phyloP scores from a whole-genome alignment of 192 early-diverging fungal species.

The Martensiomyces pterosporus region DNA sequence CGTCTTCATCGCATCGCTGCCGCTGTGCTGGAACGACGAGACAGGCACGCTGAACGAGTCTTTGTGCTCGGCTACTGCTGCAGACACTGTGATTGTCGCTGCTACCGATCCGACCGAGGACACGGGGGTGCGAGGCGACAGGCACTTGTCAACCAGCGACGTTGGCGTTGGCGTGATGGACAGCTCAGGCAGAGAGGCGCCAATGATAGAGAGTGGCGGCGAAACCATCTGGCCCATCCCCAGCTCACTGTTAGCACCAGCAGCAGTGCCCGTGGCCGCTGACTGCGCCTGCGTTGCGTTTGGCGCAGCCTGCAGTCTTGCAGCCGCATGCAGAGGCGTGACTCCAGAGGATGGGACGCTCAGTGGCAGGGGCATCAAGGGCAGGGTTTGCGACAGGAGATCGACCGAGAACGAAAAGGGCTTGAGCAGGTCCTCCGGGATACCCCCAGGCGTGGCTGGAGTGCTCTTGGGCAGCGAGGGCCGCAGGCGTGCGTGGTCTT shows the following conservation, averaged over 20 bases:
- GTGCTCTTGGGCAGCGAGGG: neutral
- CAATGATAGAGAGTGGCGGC: conserved; percentile 10
- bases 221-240: conserved; percentile 3
- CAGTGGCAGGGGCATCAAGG: conserved; percentile 2
- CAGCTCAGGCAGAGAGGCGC: neutral
- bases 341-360: neutral
- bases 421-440: conserved; percentile 23
- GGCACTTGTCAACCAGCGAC: neutral
- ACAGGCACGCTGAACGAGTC: too few species aligned
- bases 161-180: conserved; percentile 5
- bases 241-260: neutral
- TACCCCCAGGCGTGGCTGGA: too few species aligned
- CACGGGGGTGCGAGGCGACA: conserved; percentile 1
- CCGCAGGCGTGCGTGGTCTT: conserved; percentile 26
- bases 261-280: neutral
- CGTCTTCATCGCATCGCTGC: too few species aligned
- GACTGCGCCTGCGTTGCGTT: neutral
- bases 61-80: too few species aligned
- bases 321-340: neutral
- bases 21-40: too few species aligned
- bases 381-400: neutral
- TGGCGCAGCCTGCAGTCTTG: neutral
- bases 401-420: conserved; percentile 33
- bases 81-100: neutral
- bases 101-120: conserved; percentile 3